Evolutionary conservation across 2,329 filamentous ascomycete genomes (phyloP).

Genomic region (Coleophoma eucalyptorum): DNA sequence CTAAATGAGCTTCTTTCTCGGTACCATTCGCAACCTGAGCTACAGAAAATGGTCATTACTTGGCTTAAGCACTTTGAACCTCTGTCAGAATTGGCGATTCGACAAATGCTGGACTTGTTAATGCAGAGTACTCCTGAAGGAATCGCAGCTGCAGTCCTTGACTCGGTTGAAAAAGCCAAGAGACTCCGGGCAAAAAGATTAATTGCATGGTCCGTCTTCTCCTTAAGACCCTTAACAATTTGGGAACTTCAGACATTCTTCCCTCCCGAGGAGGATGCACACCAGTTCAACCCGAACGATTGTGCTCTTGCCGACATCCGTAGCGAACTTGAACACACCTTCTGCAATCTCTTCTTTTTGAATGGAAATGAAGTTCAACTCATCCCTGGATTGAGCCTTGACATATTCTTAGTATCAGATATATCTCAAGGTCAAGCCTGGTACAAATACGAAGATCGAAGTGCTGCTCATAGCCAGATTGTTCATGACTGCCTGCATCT

Average conservation of each 20-base stretch:
- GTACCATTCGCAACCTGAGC: not conserved
- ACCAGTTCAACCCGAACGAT: too few relatives aligned
- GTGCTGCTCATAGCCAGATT: too few relatives aligned
- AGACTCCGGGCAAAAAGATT: not conserved
- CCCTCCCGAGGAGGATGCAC: too few relatives aligned
- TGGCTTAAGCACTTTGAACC: not conserved
- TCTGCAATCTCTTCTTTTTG: too few relatives aligned
- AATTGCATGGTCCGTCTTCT: not conserved
- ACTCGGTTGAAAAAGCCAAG: not conserved
- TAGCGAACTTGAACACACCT: too few relatives aligned
- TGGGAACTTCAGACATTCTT: not conserved
- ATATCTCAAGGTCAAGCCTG: too few relatives aligned
- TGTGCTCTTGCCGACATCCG: too few relatives aligned
- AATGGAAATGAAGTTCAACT: too few relatives aligned
- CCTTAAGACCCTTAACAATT: not conserved
- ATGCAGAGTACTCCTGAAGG: not conserved
- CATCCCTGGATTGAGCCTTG: too few relatives aligned
- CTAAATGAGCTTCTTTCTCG: not conserved
- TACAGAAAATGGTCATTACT: not conserved
- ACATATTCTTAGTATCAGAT: too few relatives aligned
- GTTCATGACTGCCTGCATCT: too few relatives aligned
- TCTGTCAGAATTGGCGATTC: not conserved
- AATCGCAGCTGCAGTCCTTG: not conserved
- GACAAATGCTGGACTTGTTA: not conserved
- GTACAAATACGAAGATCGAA: too few relatives aligned